A percentile compares a stretch with the other conserved stretches of the same genome.
phyloP scores from a whole-genome alignment of 331 rosid genomes.

The Quercus lobata region DNA sequence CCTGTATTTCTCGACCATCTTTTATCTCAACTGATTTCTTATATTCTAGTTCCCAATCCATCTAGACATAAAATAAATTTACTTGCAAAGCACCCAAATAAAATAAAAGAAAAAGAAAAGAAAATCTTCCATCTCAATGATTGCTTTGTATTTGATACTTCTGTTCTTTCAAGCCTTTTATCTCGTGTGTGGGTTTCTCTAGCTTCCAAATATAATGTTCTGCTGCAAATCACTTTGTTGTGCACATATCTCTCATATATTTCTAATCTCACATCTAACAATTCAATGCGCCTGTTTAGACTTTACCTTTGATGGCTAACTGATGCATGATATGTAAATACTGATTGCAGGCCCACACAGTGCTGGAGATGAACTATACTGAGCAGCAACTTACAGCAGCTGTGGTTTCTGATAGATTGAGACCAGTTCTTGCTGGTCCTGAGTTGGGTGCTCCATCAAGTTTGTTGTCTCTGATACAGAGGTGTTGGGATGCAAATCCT shows the following conservation, averaged over 20 bases:
- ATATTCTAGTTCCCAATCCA: too few relatives aligned
- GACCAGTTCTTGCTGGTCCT: constrained; percentile 68
- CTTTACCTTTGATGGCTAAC: neutral
- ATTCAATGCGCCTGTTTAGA: neutral
- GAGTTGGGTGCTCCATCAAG: constrained; percentile 61
- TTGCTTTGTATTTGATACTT: too few relatives aligned
- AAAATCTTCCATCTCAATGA: too few relatives aligned
- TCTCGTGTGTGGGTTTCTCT: neutral
- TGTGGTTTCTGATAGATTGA: constrained; percentile 73
- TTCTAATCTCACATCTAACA: neutral
- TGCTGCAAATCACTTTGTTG: neutral
- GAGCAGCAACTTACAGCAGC: constrained; percentile 93
- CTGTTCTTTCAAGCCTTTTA: too few relatives aligned
- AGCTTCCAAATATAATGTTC: neutral
- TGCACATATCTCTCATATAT: neutral
- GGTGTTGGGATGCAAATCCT: constrained; percentile 79
- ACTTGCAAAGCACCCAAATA: too few relatives aligned
- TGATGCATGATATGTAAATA: constrained; percentile 4
- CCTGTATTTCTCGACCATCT: too few relatives aligned
- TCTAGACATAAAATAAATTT: too few relatives aligned
- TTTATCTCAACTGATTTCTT: too few relatives aligned
- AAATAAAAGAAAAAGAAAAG: too few relatives aligned
- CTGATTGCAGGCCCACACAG: constrained; percentile 84
- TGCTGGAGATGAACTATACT: constrained; percentile 90
- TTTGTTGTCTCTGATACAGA: constrained; percentile 56